Percentiles rank a stretch among this genome's conserved stretches.
phyloP scores from a whole-genome alignment of 2,329 filamentous ascomycete species.

The Grosmannia serpens region DNA sequence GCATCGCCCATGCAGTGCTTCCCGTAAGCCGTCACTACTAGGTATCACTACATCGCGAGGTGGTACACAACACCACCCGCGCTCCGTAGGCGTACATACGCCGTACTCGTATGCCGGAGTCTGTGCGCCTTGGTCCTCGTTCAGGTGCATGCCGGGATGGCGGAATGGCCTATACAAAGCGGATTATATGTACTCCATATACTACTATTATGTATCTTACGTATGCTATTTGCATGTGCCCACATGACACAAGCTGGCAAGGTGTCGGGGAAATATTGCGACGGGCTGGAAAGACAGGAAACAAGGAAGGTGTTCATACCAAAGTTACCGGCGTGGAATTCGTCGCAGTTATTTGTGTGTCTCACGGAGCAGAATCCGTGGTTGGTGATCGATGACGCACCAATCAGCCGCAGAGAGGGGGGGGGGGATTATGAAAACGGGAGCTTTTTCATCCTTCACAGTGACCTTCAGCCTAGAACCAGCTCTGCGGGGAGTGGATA shows the following conservation, averaged over 20 bases:
- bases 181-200: not conserved
- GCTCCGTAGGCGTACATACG: not conserved
- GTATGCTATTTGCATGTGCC: no score
- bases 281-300: not conserved
- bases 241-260: not conserved
- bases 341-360: not conserved
- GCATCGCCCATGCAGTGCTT: not conserved
- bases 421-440: not conserved
- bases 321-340: not conserved
- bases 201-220: no score
- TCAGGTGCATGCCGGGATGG: not conserved
- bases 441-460: not conserved
- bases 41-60: not conserved
- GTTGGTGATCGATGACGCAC: conserved; percentile 1
- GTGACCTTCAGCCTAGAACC: not conserved
- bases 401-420: not conserved
- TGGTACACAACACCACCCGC: not conserved
- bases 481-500: not conserved
- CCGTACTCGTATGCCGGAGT: not conserved
- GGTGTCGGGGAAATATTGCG: not conserved
- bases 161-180: not conserved
- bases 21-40: not conserved
- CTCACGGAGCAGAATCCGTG: not conserved
- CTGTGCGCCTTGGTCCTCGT: no score
- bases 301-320: not conserved